phyloP scores from a whole-genome alignment of 1,284 basidiomycete species.

The Naganishia sp. region DNA sequence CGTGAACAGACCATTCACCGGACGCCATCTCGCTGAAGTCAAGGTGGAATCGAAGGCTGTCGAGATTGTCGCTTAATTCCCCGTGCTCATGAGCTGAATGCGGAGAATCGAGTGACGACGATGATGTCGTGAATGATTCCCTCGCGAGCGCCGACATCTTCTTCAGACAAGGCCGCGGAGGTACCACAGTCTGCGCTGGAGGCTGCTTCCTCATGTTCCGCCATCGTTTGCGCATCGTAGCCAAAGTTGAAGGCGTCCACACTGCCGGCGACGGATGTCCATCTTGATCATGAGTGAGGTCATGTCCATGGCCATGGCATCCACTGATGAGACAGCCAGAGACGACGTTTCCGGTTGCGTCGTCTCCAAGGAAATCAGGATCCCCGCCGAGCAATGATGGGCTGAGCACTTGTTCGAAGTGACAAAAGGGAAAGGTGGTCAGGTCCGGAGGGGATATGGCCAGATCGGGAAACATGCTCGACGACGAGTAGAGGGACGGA shows the following conservation, averaged over 20 bases:
- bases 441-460: conserved; percentile 11
- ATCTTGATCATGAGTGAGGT: conserved; percentile 17
- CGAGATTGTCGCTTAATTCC: neutral
- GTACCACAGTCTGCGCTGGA: conserved; percentile 19
- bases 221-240: conserved; percentile 20
- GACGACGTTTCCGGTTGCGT: conserved; percentile 10
- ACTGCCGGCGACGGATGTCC: conserved; percentile 21
- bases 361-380: neutral
- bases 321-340: conserved; percentile 18
- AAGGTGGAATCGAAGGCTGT: conserved; percentile 6
- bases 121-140: neutral
- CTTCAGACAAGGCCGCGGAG: conserved; percentile 27
- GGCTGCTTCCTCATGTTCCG: conserved; percentile 20
- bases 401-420: conserved; percentile 25
- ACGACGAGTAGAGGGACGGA: neutral
- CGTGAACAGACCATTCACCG: conserved; percentile 5
- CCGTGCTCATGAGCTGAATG: neutral
- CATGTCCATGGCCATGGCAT: conserved; percentile 15
- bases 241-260: conserved; percentile 16
- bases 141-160: conserved; percentile 17
- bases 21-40: conserved; percentile 2
- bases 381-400: conserved; percentile 8
- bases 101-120: conserved; percentile 13
- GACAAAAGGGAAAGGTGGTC: conserved; percentile 10
- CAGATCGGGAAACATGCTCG: conserved; percentile 13